Percentiles rank a stretch among this genome's conserved stretches.
These are phyloP conservation scores for Seiridium unicorne DNA, from an alignment of 2,329 filamentous ascomycete genomes.

Conservation along the genomic window DNA sequence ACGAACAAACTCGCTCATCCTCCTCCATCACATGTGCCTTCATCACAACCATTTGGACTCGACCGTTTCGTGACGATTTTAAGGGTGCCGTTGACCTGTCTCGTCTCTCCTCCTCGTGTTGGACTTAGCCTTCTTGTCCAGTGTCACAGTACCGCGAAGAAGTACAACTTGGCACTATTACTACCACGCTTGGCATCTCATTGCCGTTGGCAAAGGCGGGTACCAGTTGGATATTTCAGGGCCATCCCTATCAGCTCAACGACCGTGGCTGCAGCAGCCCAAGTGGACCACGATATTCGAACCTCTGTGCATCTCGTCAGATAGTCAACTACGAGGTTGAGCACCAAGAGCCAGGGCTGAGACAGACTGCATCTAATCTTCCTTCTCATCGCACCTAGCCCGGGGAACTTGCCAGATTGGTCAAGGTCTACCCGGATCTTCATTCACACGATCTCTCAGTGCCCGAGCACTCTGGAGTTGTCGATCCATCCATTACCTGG, in stretches of 20 bases:
- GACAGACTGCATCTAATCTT: constrained; percentile 9
- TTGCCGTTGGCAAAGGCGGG: not conserved
- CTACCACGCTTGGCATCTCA: not conserved
- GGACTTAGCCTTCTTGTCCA: not conserved
- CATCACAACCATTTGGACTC: not conserved
- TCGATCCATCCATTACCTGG: constrained; percentile 15
- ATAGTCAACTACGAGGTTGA: not conserved
- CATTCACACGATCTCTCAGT: constrained; percentile 17
- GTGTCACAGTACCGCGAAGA: not conserved
- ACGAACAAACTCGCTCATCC: not conserved
- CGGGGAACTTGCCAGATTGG: constrained; percentile 11
- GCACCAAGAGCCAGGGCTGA: constrained; percentile 6
- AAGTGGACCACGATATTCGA: constrained; percentile 4
- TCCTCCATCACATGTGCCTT: not conserved
- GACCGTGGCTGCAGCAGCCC: not conserved
- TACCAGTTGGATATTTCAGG: not conserved
- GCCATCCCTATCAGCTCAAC: not conserved
- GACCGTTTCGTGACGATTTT: too few relatives aligned
- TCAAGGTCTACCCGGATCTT: constrained; percentile 10
- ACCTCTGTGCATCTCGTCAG: constrained; percentile 4
- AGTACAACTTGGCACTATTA: too few relatives aligned
- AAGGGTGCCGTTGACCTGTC: too few relatives aligned
- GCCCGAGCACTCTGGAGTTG: constrained; percentile 17
- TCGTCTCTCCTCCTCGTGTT: not conserved
- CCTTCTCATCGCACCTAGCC: constrained; percentile 12